phyloP scores from a whole-genome alignment of 139 green algal genomes.

The Edaphochlamys debaryana region DNA sequence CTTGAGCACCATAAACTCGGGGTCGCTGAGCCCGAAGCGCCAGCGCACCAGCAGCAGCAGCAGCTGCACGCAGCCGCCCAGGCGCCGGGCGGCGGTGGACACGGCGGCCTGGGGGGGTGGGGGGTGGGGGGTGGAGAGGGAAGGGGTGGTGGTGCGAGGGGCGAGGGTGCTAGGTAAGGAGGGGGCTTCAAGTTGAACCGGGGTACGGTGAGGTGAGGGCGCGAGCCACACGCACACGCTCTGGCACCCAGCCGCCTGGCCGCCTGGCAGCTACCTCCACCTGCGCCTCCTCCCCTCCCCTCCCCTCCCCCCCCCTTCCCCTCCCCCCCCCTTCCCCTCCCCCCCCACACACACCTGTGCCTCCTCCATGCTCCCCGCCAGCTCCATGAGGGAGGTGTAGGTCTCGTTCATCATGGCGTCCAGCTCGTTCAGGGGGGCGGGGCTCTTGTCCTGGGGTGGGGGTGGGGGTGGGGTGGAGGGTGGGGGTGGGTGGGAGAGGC shows the following conservation, averaged over 20 bases:
- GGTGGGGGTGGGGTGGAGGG: background rate
- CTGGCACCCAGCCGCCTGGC: too few species aligned
- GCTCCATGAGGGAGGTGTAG: constrained; percentile 52
- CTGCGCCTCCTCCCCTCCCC: too few species aligned
- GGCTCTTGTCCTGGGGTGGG: constrained; percentile 66
- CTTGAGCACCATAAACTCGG: constrained; percentile 21
- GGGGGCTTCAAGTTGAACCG: too few species aligned
- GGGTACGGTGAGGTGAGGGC: too few species aligned
- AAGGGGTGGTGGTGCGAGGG: background rate
- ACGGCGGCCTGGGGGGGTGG: constrained; percentile 29
- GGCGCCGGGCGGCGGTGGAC: constrained; percentile 13
- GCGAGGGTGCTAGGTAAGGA: too few species aligned
- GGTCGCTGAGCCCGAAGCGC: constrained; percentile 42
- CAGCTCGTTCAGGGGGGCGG: constrained; percentile 68
- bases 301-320: too few species aligned
- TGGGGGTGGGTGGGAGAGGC: background rate
- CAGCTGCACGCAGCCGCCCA: constrained; percentile 61
- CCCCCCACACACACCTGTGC: constrained; percentile 33
- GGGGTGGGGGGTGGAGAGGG: background rate
- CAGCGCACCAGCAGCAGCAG: constrained; percentile 65
- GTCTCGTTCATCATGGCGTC: constrained; percentile 74
- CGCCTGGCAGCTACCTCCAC: too few species aligned
- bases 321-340: too few species aligned
- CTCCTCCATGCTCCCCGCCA: constrained; percentile 43
- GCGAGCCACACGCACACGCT: too few species aligned